phyloP scores from a whole-genome alignment of 2,329 filamentous ascomycete species.

The Colletotrichum gloeosporioides region DNA sequence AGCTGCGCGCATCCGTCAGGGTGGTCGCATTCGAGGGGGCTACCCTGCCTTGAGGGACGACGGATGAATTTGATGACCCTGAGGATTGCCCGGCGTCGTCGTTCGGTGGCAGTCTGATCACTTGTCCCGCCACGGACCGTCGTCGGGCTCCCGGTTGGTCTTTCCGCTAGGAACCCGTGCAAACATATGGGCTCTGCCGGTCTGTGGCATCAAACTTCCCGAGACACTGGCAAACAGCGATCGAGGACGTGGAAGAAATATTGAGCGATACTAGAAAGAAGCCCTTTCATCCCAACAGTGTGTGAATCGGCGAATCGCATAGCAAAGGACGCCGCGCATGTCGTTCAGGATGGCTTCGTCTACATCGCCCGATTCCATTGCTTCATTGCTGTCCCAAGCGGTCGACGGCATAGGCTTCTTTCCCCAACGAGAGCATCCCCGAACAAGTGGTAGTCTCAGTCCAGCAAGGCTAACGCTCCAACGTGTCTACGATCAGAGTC shows the following conservation, averaged over 20 bases:
- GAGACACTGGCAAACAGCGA: conserved; percentile 28
- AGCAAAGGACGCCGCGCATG: not conserved
- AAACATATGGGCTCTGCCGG: not conserved
- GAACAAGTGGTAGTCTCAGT: conserved; percentile 48
- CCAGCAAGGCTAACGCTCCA: conserved; percentile 68
- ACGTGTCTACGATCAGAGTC: conserved; percentile 68
- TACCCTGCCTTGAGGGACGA: not conserved
- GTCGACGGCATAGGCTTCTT: conserved; percentile 10
- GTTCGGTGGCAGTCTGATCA: not conserved
- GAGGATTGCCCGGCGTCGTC: not conserved
- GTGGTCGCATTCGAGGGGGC: not conserved
- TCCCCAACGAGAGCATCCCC: conserved; percentile 32
- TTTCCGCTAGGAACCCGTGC: not conserved
- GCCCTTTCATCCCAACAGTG: not conserved
- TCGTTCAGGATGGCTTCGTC: not conserved
- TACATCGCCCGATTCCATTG: not conserved
- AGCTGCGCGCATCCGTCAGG: not conserved
- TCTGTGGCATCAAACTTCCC: conserved; percentile 13
- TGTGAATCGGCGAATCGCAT: not conserved
- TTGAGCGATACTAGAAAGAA: not conserved
- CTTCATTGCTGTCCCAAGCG: conserved; percentile 19
- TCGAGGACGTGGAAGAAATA: not conserved
- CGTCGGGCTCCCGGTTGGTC: not conserved
- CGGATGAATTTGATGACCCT: not conserved
- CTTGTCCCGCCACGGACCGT: not conserved